Base-by-base conservation (phyloP, 257 asterid species). In the Solanum acaule region DNA sequence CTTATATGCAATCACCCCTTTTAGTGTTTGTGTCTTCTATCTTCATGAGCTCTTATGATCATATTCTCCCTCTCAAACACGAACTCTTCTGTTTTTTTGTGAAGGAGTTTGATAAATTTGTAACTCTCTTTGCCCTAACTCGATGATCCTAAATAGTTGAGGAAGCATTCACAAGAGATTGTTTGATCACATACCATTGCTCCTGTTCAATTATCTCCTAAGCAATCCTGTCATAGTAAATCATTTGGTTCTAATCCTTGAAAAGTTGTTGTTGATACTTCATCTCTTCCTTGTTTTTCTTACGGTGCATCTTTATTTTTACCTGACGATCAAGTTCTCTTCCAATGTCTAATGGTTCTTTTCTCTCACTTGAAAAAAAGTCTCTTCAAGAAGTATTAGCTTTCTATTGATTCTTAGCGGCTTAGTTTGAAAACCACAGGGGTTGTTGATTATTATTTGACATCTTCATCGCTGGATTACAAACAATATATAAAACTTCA, bases 301-400 rank as follows among this genome's bases (percentile, higher is more conserved):
- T 42, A 42, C 0, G 4, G 1, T 42, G 49, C 15, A 10, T 42
- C 49, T 12, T 13, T 46, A 5, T 46, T 46, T 46, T 46, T 46
- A 46, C 56, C 18, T 46, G 18, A 46, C 18, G 7, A 13, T 46
- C 18, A 13, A 12, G 56, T 46, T 46, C 56, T 46, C 93, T 73
- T 91, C 15, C 52, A 44, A 10, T 44, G 6, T 44, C 16, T 44
- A 44, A 12, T 44, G 52, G 16, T 44, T 12, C 6, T 44, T 42
- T 42, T 42, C 5, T 10, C 49, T 42, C 49, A 95, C 14, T 6
- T 84, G 0, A 10, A 88, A 90, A 65, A 3, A 9, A 9, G 93
- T 76, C 89, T 93, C 95, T 88, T 90, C 90, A 13, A 92, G 90
- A 83, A n/a, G 96, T 96, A 85, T 93, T 93, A 38, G 93, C 91